Evolutionary conservation across 345 rosid species (phyloP).

Genomic region (Melaleuca alternifolia): DNA sequence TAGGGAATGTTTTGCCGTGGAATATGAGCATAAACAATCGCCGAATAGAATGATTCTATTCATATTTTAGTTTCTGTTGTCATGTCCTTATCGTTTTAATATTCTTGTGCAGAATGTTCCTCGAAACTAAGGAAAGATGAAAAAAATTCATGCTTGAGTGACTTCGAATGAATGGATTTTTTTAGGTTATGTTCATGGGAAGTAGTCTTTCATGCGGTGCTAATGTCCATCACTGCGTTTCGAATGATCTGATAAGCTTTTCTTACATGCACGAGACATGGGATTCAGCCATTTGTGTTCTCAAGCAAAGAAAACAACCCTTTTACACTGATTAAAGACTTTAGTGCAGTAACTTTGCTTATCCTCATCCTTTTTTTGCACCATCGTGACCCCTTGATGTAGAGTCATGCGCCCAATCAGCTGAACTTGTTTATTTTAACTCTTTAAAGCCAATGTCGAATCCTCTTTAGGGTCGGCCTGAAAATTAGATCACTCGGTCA

Average conservation of each 20-base stretch:
- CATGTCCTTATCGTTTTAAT: neutral
- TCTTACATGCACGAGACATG: neutral
- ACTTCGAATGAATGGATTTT: neutral
- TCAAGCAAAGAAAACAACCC: neutral
- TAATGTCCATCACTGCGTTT: neutral
- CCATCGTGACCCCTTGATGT: neutral
- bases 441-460: neutral
- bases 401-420: neutral
- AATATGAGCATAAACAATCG: neutral
- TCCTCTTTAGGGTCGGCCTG: neutral
- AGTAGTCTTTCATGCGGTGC: neutral
- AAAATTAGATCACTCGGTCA: neutral
- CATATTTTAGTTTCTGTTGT: neutral
- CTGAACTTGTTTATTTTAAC: neutral
- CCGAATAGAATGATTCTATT: neutral
- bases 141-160: neutral
- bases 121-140: neutral
- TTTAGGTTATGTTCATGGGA: neutral
- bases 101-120: neutral
- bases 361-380: neutral
- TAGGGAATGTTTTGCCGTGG: neutral
- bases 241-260: neutral
- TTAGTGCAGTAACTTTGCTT: neutral
- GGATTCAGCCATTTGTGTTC: neutral
- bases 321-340: neutral